phyloP scores from a whole-genome alignment of 1,139 yeast species.

The Hemisphaericaspora lyxosophila region DNA sequence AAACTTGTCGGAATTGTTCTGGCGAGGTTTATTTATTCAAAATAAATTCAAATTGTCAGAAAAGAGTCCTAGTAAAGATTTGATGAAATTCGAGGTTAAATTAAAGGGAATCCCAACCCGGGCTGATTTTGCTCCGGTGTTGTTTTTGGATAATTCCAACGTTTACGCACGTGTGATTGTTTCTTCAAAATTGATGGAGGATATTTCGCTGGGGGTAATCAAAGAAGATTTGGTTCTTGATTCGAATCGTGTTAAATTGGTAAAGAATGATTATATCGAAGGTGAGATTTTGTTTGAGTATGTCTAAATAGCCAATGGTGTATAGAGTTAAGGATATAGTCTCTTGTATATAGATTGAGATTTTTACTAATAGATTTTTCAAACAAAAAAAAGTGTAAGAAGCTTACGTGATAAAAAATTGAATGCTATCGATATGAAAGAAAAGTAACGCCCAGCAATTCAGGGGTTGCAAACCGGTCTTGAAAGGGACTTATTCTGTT shows the following conservation, averaged over 20 bases:
- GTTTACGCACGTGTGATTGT: slow-evolving; percentile 27
- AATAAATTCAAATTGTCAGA: slow-evolving; percentile 3
- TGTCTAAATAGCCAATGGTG: too few species aligned
- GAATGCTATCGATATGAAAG: too few species aligned
- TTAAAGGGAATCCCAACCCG: slow-evolving; percentile 24
- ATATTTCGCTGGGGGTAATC: slow-evolving; percentile 20
- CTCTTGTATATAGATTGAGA: too few species aligned
- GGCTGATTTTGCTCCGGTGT: slow-evolving; percentile 26
- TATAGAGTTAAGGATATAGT: too few species aligned
- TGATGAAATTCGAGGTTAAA: slow-evolving; percentile 14
- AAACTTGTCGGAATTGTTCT: background rate
- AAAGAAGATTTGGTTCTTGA: slow-evolving; percentile 25
- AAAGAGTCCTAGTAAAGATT: slow-evolving; percentile 16
- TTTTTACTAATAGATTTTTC: too few species aligned
- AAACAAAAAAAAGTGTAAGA: too few species aligned
- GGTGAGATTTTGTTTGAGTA: slow-evolving; percentile 28
- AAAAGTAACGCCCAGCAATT: too few species aligned
- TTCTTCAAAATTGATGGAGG: slow-evolving; percentile 19
- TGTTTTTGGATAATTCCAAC: slow-evolving; percentile 27
- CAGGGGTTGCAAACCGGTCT: too few species aligned
- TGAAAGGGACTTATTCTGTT: too few species aligned
- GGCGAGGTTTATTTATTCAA: background rate
- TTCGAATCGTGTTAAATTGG: slow-evolving; percentile 19
- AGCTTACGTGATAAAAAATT: too few species aligned
- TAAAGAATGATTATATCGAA: slow-evolving; percentile 34